These are phyloP conservation scores for Chrysoporthe austroafricana DNA, from an alignment of 2,329 filamentous ascomycete species.

Conservation along the genomic window DNA sequence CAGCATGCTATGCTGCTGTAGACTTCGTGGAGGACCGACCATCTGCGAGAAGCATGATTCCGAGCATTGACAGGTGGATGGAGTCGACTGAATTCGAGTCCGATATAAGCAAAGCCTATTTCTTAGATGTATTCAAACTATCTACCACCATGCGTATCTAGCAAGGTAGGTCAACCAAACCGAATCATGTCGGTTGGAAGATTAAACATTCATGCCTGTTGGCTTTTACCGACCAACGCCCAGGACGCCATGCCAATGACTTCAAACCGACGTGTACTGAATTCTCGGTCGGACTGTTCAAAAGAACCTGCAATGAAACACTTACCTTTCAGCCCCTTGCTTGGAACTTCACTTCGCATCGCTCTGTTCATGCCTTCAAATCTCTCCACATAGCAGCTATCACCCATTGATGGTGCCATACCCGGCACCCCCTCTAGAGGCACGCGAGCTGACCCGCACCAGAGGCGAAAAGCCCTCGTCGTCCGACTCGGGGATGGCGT, in stretches of 20 bases:
- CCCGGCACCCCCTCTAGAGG: conserved; percentile 4
- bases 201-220: not conserved
- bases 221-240: not conserved
- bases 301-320: not conserved
- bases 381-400: conserved; percentile 20
- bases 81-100: too few relatives aligned
- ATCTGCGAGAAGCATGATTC: too few relatives aligned
- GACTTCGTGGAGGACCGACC: too few relatives aligned
- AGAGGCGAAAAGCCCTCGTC: conserved; percentile 20
- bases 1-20: too few relatives aligned
- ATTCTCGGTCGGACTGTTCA: too few relatives aligned
- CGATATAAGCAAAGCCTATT: too few relatives aligned
- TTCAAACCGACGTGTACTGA: not conserved
- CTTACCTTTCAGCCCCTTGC: not conserved
- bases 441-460: conserved; percentile 19
- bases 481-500: conserved; percentile 6
- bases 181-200: not conserved
- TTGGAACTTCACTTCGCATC: not conserved
- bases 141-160: too few relatives aligned
- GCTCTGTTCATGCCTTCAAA: not conserved
- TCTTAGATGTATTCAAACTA: too few relatives aligned
- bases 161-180: too few relatives aligned
- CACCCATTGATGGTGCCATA: conserved; percentile 15
- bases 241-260: not conserved
- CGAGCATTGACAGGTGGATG: too few relatives aligned